A percentile compares a stretch with the other conserved stretches of the same genome.
These are phyloP conservation scores for Plasmodium fragile DNA, from an alignment of 169 alveolate genomes.

Conservation along the genomic window DNA sequence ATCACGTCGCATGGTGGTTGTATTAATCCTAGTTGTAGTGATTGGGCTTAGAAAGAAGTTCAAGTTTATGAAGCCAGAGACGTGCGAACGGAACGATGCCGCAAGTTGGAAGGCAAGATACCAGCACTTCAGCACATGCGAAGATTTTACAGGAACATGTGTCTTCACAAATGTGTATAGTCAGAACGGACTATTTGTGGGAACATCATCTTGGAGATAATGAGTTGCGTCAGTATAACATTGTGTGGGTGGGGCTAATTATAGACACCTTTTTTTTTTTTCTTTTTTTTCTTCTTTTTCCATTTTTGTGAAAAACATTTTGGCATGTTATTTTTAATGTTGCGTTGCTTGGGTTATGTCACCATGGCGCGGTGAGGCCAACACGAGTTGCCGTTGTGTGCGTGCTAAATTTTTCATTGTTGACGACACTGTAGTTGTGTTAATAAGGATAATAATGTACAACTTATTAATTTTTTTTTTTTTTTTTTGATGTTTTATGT, in stretches of 20 bases:
- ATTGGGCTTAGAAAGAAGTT: not conserved
- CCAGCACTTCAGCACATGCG: not conserved
- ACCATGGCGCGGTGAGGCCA: not conserved
- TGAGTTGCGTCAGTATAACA: not conserved
- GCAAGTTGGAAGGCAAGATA: not conserved
- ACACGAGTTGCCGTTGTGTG: not conserved
- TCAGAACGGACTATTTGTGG: not conserved
- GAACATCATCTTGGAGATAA: not conserved
- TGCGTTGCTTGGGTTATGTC: not conserved
- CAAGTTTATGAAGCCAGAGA: not conserved
- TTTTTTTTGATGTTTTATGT: constrained; percentile 15
- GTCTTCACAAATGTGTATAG: not conserved
- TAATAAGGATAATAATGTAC: constrained; percentile 9
- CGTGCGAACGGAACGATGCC: not conserved
- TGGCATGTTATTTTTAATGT: not conserved
- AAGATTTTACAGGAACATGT: not conserved
- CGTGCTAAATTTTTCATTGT: not conserved
- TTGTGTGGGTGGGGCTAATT: not conserved
- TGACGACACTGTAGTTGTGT: constrained; percentile 1
- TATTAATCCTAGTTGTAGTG: not conserved
- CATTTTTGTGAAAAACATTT: not conserved
- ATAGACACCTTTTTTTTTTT: not conserved
- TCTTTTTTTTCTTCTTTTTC: too few species aligned
- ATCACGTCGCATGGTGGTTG: not conserved
- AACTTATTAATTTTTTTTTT: constrained; percentile 15